Base-by-base conservation (phyloP, 805 yeast species). In the Nakazawaea siamensis region DNA sequence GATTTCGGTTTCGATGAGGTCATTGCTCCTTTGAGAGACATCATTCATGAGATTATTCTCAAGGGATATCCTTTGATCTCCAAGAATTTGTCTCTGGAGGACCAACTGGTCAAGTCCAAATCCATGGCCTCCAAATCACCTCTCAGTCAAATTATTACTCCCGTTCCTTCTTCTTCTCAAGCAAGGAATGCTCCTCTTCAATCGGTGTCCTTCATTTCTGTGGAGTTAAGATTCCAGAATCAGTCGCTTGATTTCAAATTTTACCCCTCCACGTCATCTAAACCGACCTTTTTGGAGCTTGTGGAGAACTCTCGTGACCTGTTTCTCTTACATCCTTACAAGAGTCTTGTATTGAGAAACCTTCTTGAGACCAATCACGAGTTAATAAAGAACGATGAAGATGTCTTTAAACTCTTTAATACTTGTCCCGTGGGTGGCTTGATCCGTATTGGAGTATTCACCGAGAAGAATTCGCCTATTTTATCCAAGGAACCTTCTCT, bases 211-310 rank as follows among this genome's bases (percentile, higher is more conserved):
- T 41, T 55, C 8, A 49, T 50, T 26, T 58, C 62, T 3, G 73
- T 71, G 3, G 46, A 58, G 4, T 55, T 82, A 17, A 65, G 62
- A 38, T 82, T 73, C 49, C 66, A 72, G 11, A 60, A 69, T 6
- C 10, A 7, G 10, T 68, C 71, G 24, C 68, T 87, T 35, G 70
- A 76, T 29, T 80, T 88, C 48, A 68, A 73, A 3, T 88, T 70
- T 53, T 73, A 82, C 11, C 66, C 75, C 4, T 55, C 65, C 31
- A 72, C 75, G 43, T 73, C 80, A 29, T 80, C 94, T 0, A 80
- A 94, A 5, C 97, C 97, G 2, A 79, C 92, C 0, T 59, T 78
- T 26, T 49, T 68, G 19, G 97, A 88, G 55, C 57, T 88, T n/a
- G 47, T 86, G 10, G 83, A 81, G 38, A 87, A 86, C 51, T 86